Base-by-base conservation (phyloP, 2,329 filamentous ascomycete genomes). In the Penicillium sp. region DNA sequence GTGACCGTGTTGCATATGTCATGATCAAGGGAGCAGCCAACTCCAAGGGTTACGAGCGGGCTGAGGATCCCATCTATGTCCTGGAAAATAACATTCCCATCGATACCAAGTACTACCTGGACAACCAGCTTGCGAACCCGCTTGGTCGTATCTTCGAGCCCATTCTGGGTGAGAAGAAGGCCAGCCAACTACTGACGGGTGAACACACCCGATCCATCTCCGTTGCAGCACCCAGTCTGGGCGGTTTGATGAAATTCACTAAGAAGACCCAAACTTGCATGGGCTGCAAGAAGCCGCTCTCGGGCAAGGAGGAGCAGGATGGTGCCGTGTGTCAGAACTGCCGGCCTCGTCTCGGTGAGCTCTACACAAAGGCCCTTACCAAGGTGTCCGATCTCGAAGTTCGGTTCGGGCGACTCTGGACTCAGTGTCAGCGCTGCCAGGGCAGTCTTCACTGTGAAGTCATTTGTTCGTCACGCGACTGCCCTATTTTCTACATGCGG, bases 401-500 rank as follows among this genome's bases (percentile, higher is more conserved):
- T 27, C 79, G 90, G 4, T 98, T 98, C 67, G 87, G 89, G 5
- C 79, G 93, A 44, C 78, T 98, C 44, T 98, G 93, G 93, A 98
- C 93, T 42, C 93, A 98, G 72, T 98, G 93, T 69, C 93, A 98
- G 75, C 80, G 93, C 37, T 98, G 93, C 70, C 93, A 98, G 75
- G 93, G 91, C 47, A 96, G 90, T 75, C 87, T 98, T 81, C 93
- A 98, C 74, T 93, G 89, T 69, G 93, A 98, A 71, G 95, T 98
- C 47, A 97, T 98, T 61, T 98, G 93, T 76, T 91, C 87, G 55
- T 92, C 87, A 68, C 88, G 90, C 69, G 93, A 98, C 75, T 98
- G 93, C 67, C 93, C 93, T 1, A 98, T 98, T 65, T 98, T 98
- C 72, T 98, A 98, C 71, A 98, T 98, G 93, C 84, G 93, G 4